phyloP scores from a whole-genome alignment of 2,329 filamentous ascomycete genomes.

The Tolypocladium tropicale region DNA sequence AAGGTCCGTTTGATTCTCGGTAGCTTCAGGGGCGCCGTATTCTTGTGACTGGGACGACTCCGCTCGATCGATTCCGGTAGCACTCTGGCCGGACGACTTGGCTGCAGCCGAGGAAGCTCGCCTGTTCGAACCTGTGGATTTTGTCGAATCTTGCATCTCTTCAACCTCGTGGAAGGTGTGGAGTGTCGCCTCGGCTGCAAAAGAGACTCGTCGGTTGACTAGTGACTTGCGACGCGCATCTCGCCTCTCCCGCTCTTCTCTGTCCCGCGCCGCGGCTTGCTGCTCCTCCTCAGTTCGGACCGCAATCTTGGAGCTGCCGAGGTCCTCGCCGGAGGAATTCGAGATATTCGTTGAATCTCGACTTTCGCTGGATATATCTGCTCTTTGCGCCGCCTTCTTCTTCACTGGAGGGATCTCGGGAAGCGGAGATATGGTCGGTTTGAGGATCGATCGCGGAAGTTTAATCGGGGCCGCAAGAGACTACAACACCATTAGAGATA shows the following conservation, averaged over 20 bases:
- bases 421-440: conserved; percentile 60
- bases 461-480: conserved; percentile 43
- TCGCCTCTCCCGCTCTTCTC: conserved; percentile 63
- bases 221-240: conserved; percentile 89
- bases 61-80: conserved; percentile 30
- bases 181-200: conserved; percentile 91
- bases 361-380: not conserved
- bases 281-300: conserved; percentile 61
- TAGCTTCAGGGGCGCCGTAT: conserved; percentile 48
- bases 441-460: conserved; percentile 63
- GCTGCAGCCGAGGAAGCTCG: conserved; percentile 52
- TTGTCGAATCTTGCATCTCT: conserved; percentile 77
- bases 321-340: conserved; percentile 12
- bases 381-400: conserved; percentile 6
- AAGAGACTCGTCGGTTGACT: conserved; percentile 87
- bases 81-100: conserved; percentile 11
- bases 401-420: conserved; percentile 59
- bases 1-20: conserved; percentile 53
- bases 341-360: conserved; percentile 5
- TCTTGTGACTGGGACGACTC: conserved; percentile 50
- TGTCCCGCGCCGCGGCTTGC: conserved; percentile 56
- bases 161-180: conserved; percentile 97
- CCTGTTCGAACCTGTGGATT: conserved; percentile 65
- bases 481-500: conserved; percentile 21
- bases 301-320: conserved; percentile 45